phyloP scores from a whole-genome alignment of 495 filamentous ascomycete genomes.

The Penicillium diatomitis region DNA sequence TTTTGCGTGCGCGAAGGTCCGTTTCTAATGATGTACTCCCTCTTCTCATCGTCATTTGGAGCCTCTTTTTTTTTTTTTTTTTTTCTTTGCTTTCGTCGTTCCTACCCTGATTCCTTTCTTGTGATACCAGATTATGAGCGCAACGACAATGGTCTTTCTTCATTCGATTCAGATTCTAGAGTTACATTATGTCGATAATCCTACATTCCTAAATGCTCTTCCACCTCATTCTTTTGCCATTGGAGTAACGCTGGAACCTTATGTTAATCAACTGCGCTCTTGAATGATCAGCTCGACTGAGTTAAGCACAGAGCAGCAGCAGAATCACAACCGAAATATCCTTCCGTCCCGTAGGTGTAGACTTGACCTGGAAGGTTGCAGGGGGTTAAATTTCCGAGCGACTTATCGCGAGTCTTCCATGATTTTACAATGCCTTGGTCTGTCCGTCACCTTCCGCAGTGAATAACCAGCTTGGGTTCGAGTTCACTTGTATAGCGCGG shows the following conservation, averaged over 20 bases:
- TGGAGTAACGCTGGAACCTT: background rate
- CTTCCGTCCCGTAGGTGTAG: too few species aligned
- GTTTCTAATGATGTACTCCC: slow-evolving; percentile 16
- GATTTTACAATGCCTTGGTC: too few species aligned
- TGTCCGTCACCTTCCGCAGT: too few species aligned
- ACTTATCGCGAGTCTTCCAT: too few species aligned
- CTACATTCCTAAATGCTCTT: slow-evolving; percentile 8
- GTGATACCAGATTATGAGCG: slow-evolving; percentile 35
- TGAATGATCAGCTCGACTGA: too few species aligned
- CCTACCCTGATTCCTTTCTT: background rate
- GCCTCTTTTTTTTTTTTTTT: slow-evolving; percentile 7
- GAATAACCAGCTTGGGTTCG: too few species aligned
- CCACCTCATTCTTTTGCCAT: background rate
- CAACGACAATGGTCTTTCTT: slow-evolving; percentile 20
- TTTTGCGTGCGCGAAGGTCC: slow-evolving; percentile 12
- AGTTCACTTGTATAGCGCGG: too few species aligned
- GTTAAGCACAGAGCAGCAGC: too few species aligned
- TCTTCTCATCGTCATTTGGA: background rate
- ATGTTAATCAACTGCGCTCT: background rate
- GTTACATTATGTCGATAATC: slow-evolving; percentile 27
- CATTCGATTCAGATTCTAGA: slow-evolving; percentile 7
- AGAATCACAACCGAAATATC: too few species aligned
- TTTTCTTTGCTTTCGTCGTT: background rate
- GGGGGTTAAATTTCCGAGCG: too few species aligned
- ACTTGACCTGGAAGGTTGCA: too few species aligned